Conservation (phyloP, 129 eudicot genomes). For the Tagetes patula region DNA sequence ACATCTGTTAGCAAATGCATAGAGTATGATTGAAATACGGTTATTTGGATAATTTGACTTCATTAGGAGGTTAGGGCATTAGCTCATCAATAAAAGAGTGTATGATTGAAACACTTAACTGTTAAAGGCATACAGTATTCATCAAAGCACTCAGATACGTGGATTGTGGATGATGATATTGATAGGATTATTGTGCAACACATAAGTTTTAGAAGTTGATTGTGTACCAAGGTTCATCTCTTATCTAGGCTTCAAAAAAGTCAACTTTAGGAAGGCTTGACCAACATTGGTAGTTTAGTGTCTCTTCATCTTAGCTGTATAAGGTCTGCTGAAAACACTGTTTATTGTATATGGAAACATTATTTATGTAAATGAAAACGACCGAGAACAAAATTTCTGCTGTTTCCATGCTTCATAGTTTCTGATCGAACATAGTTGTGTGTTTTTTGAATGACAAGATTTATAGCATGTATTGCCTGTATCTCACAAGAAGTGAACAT, state of each 20-base stretch:
- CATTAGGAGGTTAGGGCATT: conserved; percentile 15
- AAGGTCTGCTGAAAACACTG: background rate
- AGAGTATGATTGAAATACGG: conserved; percentile 8
- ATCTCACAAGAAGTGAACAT: conserved; percentile 12
- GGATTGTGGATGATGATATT: conserved; percentile 19
- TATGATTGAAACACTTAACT: background rate
- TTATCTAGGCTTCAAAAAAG: background rate
- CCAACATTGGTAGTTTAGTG: conserved; percentile 14
- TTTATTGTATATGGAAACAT: background rate
- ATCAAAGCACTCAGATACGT: conserved; percentile 1
- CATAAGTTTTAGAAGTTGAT: conserved; percentile 2
- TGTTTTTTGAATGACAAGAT: conserved; percentile 10
- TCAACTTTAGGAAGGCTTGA: background rate
- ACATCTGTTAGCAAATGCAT: background rate
- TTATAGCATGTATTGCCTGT: conserved; percentile 21
- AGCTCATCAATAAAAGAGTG: conserved; percentile 3
- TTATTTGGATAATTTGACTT: conserved; percentile 8
- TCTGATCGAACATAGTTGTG: conserved; percentile 1
- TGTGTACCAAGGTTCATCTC: conserved; percentile 15
- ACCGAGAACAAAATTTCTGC: conserved; percentile 16
- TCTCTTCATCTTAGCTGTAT: background rate
- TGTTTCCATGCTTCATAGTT: conserved; percentile 9
- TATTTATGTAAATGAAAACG: conserved; percentile 13
- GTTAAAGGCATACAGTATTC: background rate
- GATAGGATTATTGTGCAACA: conserved; percentile 11